A percentile compares a stretch with the other conserved stretches of the same genome.
Conservation (phyloP, 2,329 filamentous ascomycete genomes). For the Claviceps africana region DNA sequence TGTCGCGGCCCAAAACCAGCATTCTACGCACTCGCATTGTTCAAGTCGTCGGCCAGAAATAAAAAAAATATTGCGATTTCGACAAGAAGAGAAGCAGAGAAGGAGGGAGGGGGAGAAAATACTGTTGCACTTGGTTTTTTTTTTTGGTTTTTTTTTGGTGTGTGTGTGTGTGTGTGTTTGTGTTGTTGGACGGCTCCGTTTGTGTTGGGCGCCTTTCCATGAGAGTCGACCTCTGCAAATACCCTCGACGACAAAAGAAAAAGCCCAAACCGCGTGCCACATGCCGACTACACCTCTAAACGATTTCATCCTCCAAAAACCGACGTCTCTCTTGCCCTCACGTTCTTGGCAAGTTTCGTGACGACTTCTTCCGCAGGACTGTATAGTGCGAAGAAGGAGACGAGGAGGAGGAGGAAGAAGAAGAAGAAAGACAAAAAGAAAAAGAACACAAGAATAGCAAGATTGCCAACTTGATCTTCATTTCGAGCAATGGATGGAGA, state of each 20-base stretch:
- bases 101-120: neutral
- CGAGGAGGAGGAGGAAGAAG: neutral
- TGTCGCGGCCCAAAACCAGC: neutral
- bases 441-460: neutral
- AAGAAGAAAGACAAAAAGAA: neutral
- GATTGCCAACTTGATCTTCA: neutral
- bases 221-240: neutral
- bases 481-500: slow-evolving; percentile 19
- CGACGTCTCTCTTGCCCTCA: neutral
- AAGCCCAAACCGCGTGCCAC: neutral
- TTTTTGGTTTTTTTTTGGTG: neutral
- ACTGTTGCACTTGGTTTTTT: neutral
- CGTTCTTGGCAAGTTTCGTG: neutral
- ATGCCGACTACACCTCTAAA: neutral
- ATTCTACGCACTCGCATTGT: slow-evolving; percentile 1
- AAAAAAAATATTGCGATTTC: neutral
- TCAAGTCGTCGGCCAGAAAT: neutral
- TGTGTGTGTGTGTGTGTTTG: too few relatives aligned
- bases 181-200: neutral
- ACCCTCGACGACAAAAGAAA: neutral
- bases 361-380: neutral
- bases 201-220: neutral
- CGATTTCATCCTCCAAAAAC: neutral
- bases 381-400: neutral
- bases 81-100: neutral